Base-by-base conservation (phyloP, 768 basidiomycete genomes). In the Boletus eberwhitei region DNA sequence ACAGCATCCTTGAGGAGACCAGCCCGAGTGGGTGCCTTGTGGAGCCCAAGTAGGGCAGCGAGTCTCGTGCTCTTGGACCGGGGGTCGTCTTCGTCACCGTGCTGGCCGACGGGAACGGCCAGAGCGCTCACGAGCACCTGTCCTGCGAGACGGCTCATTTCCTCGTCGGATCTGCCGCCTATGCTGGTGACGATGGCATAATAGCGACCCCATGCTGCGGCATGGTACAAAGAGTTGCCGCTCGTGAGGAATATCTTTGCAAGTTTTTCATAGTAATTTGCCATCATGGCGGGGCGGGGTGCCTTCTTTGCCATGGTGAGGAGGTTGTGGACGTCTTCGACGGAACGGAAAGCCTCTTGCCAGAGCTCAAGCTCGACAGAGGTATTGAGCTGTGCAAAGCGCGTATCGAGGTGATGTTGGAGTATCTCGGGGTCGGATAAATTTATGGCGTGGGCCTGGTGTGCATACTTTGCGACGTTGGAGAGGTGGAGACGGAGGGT, bases 271-370 rank as follows among this genome's bases (percentile, higher is more conserved):
- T 98, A 98, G 75, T 98, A 98, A 71, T 91, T 93, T 55, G 93
- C 93, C 95, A 98, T 98, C 93, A 98, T 96, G 13, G 87, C 81
- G 0, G 93, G 92, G 34, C 93, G 86, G 2, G 93, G 92, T 0
- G 91, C 85, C 73, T 94, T 96, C 71, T 96, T 96, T 29, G 90
- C 88, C 83, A 93, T 86, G 12, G 87, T 90, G 60, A 99, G 84
- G 35, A 98, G 81, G 64, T 94, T 93, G 76, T 98, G 96, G 37
- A 98, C 90, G 71, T 99, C 96, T 72, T 99, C 96, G 56, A 98
- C 93, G 39, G 93, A 93, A 56, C 96, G 89, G 82, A 98, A 99
- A 11, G 93, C 96, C 66, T 98, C 96, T 67, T 98, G 95, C 96
- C 96, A 99, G 26, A 99, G 81, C 74, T 99, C 96, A 59, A 99